Conservation (phyloP, 2,329 filamentous ascomycete species). For the Phoma sp. region DNA sequence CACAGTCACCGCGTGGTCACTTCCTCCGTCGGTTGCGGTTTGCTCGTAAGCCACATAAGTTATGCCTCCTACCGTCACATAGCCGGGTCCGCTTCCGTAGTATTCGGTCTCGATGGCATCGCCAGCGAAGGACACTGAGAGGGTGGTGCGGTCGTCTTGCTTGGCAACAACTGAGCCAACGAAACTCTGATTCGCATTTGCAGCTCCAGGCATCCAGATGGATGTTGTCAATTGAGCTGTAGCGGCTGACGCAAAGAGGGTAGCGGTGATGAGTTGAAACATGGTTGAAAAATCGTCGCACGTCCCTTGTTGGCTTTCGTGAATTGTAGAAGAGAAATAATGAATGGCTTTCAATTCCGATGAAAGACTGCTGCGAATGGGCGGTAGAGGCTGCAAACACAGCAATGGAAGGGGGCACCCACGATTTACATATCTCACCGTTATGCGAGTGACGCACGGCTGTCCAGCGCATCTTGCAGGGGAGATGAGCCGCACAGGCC, state of each 20-base stretch:
- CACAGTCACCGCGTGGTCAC: slow-evolving; percentile 16
- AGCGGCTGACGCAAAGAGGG: slow-evolving; percentile 31
- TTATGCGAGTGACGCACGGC: slow-evolving; percentile 4
- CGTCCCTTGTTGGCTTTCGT: background rate
- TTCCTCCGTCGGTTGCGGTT: slow-evolving; percentile 9
- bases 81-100: slow-evolving; percentile 5
- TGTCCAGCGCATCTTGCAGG: slow-evolving; percentile 26
- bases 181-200: slow-evolving; percentile 20
- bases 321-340: background rate
- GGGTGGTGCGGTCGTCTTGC: slow-evolving; percentile 28
- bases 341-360: background rate
- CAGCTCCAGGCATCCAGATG: slow-evolving; percentile 33
- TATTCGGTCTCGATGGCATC: slow-evolving; percentile 11
- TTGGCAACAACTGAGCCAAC: slow-evolving; percentile 33
- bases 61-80: slow-evolving; percentile 27
- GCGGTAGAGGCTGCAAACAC: background rate
- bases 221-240: slow-evolving; percentile 40
- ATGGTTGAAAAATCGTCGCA: slow-evolving; percentile 16
- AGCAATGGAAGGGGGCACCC: background rate
- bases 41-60: slow-evolving; percentile 27
- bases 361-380: background rate
- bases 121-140: slow-evolving; percentile 22
- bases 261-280: slow-evolving; percentile 29
- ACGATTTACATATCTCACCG: slow-evolving; percentile 4
- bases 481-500: slow-evolving; percentile 22